A percentile compares a stretch with the other conserved stretches of the same genome.
phyloP scores from a whole-genome alignment of 129 eudicot genomes.

The Glebionis coronaria region DNA sequence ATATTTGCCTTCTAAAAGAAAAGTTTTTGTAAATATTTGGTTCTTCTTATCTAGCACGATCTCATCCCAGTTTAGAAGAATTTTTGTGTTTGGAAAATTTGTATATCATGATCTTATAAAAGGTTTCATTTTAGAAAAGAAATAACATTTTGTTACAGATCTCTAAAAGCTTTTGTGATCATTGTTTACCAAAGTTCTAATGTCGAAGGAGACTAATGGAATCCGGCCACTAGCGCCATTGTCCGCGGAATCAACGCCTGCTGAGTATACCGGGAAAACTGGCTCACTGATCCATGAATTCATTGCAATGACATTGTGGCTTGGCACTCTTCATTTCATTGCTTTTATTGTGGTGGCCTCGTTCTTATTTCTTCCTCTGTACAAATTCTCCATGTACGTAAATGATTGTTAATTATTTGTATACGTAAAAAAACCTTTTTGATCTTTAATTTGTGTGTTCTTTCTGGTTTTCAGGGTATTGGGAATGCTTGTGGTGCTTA shows the following conservation, averaged over 20 bases:
- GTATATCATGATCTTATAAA: neutral
- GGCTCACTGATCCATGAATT: conserved; percentile 37
- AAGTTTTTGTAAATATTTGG: too few relatives aligned
- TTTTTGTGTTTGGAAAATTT: neutral
- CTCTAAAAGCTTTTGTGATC: conserved; percentile 1
- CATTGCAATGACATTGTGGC: conserved; percentile 53
- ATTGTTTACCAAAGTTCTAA: conserved; percentile 1
- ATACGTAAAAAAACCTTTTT: neutral
- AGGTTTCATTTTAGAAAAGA: neutral
- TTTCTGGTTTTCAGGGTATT: conserved; percentile 39
- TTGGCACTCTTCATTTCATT: conserved; percentile 54
- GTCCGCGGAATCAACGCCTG: conserved; percentile 33
- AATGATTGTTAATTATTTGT: neutral
- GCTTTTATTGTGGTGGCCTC: conserved; percentile 37
- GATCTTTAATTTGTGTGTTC: neutral
- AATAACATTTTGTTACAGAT: neutral
- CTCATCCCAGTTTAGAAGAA: neutral
- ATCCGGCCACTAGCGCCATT: conserved; percentile 9
- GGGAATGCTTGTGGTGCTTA: conserved; percentile 56
- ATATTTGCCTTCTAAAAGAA: too few relatives aligned
- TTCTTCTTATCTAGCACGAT: too few relatives aligned
- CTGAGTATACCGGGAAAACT: conserved; percentile 42
- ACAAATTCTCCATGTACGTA: conserved; percentile 44
- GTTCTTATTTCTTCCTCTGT: conserved; percentile 52
- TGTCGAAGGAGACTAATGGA: conserved; percentile 18